Base-by-base conservation (phyloP, 495 filamentous ascomycete species). In the Letharia lupina region DNA sequence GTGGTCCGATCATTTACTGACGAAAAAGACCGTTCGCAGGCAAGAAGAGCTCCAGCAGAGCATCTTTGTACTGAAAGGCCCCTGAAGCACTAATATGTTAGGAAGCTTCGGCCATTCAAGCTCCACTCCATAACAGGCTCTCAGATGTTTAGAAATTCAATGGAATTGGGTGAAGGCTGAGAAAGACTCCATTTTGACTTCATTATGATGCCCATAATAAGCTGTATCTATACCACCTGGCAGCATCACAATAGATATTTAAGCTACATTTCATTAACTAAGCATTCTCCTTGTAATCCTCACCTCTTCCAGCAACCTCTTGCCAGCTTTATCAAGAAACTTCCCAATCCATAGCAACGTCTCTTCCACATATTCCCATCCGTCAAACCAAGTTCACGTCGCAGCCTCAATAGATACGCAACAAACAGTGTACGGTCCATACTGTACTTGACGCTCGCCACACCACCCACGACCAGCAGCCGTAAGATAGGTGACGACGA, bases 401-500 rank as follows among this genome's bases (percentile, higher is more conserved):
- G 13, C 13, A 44, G 39, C n/a, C 13, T 61, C 35, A 44, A n/a
- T 12, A 61, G 59, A 23, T 44, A 40, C 13, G 20, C 9, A 44
- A 61, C 39, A 9, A 61, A 61, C 0, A 40, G 15, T 20, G 39
- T 44, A 1, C 39, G 31, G 7, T 61, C 18, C 13, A 23, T 3
- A 42, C 39, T 3, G 39, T 44, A 44, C 11, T 28, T 44, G 23
- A 31, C 12, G 6, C 39, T 28, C 39, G 59, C 39, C 39, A 44
- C 39, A 31, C 59, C 20, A 16, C 59, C 59, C 59, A 61, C 31
- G 31, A 39, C 9, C n/a, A 61, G n/a, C n/a, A 44, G 59, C 59
- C 59, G 44, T 9, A 61, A 4, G n/a, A 44, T 12, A 8, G 31
- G n/a, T 18, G 59, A 42, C 23, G 40, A 28, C n/a, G 35, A 40